Evolutionary conservation across 2,329 filamentous ascomycete genomes (phyloP), one percentile per base, ranked within the genome.

Genomic region (Parafenestella ontariensis): DNA sequence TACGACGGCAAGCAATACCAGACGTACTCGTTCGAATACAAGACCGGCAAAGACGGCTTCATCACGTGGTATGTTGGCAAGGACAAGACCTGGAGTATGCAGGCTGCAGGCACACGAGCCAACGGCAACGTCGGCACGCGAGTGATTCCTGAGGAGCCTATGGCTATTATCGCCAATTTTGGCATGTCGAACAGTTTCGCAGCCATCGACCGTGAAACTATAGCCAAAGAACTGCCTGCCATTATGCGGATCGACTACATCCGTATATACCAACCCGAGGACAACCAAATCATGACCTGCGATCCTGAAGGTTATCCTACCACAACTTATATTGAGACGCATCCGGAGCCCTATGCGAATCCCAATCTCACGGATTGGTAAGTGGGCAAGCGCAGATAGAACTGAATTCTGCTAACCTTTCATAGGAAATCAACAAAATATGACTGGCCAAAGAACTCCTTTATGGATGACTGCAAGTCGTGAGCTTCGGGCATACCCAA

Each of bases 121-220:
- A 90, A 90, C 58, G 89, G 88, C 52, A 91, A 91, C 66, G 76
- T 91, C 52, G 88, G 86, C 6, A 84, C 88, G 62, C 79, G 88
- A 60, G 74, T 83, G 18, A 84, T 90, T 46, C 87, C 88, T 0
- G 77, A 86, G 61, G 88, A 91, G 68, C 89, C 89, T 1, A 82
- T 91, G 85, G 70, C 85, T 1, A 75, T 90, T 17, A 79, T 90
- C 62, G 81, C 86, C 76, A 91, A 91, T 68, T 84, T 90, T 64
- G 89, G 88, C 65, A 89, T 91, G 84, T 87, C 85, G 4, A 81
- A 81, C 64, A 85, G 83, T 72, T 90, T 90, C 71, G 84, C 88
- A 0, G 72, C 79, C 5, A 77, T 90, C 57, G 85, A 89, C 65
- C 73, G 86, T 53, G 81, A 80, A 1, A 84, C 82, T 24, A 74